Percentiles rank a stretch among this genome's conserved stretches.
phyloP scores from a whole-genome alignment of 2,329 filamentous ascomycete genomes.

The Botrytis hyacinthi region DNA sequence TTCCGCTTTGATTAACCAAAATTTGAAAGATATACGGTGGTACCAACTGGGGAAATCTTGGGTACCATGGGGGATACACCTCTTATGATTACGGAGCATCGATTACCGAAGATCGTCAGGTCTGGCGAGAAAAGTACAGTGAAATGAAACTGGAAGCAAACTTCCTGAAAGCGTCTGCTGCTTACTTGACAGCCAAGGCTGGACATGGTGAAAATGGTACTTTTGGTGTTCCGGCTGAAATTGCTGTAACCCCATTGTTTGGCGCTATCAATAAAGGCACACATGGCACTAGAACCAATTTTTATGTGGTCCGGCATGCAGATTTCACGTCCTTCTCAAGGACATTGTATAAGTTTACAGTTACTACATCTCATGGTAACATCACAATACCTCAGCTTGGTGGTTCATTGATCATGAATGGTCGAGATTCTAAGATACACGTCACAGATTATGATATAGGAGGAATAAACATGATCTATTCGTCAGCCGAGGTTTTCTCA shows the following conservation, averaged over 20 bases:
- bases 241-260: slow-evolving; percentile 61
- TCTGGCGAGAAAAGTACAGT: slow-evolving; percentile 27
- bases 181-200: slow-evolving; percentile 48
- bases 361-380: slow-evolving; percentile 55
- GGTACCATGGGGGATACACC: slow-evolving; percentile 62
- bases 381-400: slow-evolving; percentile 57
- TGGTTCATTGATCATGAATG: slow-evolving; percentile 53
- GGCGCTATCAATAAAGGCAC: slow-evolving; percentile 32
- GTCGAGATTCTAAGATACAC: slow-evolving; percentile 64
- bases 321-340: slow-evolving; percentile 45
- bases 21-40: slow-evolving; percentile 55
- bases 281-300: slow-evolving; percentile 50
- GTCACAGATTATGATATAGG: slow-evolving; percentile 63
- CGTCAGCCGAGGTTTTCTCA: slow-evolving; percentile 64
- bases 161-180: slow-evolving; percentile 27
- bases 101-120: slow-evolving; percentile 25
- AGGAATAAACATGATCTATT: slow-evolving; percentile 57
- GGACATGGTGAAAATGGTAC: slow-evolving; percentile 43
- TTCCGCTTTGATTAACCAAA: slow-evolving; percentile 43
- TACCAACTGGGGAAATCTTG: slow-evolving; percentile 80
- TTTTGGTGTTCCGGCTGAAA: slow-evolving; percentile 54
- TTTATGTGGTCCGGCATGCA: slow-evolving; percentile 65
- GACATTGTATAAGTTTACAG: slow-evolving; percentile 37
- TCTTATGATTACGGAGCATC: slow-evolving; percentile 47
- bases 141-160: slow-evolving; percentile 30